Conservation (phyloP, 352 stramenopile species). For the Phytophthora crassamura region DNA sequence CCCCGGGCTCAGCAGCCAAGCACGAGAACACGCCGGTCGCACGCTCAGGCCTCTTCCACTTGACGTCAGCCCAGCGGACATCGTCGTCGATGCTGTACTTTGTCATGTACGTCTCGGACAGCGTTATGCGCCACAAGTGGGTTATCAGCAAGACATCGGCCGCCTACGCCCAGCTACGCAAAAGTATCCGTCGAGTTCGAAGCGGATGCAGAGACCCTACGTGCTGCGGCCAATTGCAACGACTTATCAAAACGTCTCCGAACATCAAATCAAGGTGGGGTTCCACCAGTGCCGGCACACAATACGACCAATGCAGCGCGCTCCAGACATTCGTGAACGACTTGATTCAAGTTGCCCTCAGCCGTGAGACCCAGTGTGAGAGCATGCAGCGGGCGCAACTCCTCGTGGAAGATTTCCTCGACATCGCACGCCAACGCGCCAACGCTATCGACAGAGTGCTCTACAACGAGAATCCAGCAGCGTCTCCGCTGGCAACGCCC, state of each 20-base stretch:
- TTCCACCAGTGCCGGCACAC: slow-evolving; percentile 34
- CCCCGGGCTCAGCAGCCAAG: slow-evolving; percentile 66
- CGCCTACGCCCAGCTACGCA: slow-evolving; percentile 58
- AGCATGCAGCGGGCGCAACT: slow-evolving; percentile 39
- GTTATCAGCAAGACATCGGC: slow-evolving; percentile 61
- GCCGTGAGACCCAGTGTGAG: slow-evolving; percentile 50
- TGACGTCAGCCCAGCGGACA: slow-evolving; percentile 24
- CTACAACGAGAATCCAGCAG: slow-evolving; percentile 23
- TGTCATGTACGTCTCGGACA: slow-evolving; percentile 83
- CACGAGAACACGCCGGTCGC: slow-evolving; percentile 32
- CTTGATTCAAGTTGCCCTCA: slow-evolving; percentile 47
- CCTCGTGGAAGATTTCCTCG: slow-evolving; percentile 65
- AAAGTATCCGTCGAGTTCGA: slow-evolving; percentile 38
- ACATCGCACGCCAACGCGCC: slow-evolving; percentile 40
- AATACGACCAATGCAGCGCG: slow-evolving; percentile 51
- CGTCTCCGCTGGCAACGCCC: slow-evolving; percentile 7
- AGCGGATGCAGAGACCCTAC: slow-evolving; percentile 45
- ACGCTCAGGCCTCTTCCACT: slow-evolving; percentile 26
- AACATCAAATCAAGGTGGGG: slow-evolving; percentile 26
- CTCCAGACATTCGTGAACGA: slow-evolving; percentile 79
- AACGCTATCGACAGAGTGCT: slow-evolving; percentile 38
- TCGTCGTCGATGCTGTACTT: slow-evolving; percentile 39
- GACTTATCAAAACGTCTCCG: slow-evolving; percentile 44
- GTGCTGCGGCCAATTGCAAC: slow-evolving; percentile 70
- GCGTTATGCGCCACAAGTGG: slow-evolving; percentile 69